A percentile compares a stretch with the other conserved stretches of the same genome.
phyloP scores from a whole-genome alignment of 441 rosid genomes.

The Mallotus japonicus region DNA sequence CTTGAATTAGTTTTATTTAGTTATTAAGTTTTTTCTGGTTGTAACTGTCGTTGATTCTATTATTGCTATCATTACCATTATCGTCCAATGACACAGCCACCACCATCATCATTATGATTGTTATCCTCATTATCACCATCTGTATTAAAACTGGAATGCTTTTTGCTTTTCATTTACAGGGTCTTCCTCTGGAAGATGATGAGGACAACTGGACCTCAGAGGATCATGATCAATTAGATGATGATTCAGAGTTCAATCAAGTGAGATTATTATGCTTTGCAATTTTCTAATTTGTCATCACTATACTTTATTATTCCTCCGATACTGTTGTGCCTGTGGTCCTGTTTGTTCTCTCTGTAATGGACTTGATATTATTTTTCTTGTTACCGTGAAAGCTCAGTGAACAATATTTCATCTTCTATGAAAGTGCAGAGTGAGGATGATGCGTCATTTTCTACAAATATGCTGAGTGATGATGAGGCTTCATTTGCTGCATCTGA shows the following conservation, averaged over 20 bases:
- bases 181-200: constrained; percentile 33
- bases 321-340: neutral
- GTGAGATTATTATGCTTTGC: constrained; percentile 32
- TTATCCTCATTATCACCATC: neutral
- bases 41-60: neutral
- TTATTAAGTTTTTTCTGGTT: neutral
- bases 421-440: constrained; percentile 50
- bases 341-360: neutral
- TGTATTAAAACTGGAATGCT: constrained; percentile 10
- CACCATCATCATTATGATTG: neutral
- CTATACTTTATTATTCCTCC: neutral
- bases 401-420: constrained; percentile 12
- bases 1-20: neutral
- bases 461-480: constrained; percentile 35
- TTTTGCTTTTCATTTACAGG: constrained; percentile 33
- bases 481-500: constrained; percentile 27
- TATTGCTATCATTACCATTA: neutral
- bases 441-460: constrained; percentile 31
- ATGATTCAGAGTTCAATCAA: constrained; percentile 31
- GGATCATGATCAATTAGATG: constrained; percentile 30
- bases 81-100: too few species aligned
- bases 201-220: constrained; percentile 32
- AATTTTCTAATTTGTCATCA: neutral
- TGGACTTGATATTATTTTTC: neutral
- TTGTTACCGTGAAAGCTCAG: constrained; percentile 11